phyloP scores from a whole-genome alignment of 805 yeast species.

The Saccharomycopsis sp. region DNA sequence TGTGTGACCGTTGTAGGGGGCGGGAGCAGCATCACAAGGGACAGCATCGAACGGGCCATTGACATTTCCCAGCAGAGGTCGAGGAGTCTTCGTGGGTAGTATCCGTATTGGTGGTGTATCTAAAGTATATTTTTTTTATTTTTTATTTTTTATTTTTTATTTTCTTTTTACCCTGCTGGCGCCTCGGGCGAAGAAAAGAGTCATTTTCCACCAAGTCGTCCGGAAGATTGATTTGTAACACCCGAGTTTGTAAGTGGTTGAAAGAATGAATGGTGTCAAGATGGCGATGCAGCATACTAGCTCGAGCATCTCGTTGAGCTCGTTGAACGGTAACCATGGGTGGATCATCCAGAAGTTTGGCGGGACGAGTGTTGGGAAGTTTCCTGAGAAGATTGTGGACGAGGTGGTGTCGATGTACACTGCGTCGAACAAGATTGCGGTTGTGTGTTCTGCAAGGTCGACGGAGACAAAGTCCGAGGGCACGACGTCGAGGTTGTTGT shows the following conservation, averaged over 20 bases:
- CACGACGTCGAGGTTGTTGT: slow-evolving; percentile 77
- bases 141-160: no score
- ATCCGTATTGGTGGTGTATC: no score
- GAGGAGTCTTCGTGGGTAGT: no score
- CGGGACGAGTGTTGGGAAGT: slow-evolving; percentile 95
- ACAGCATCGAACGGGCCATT: slow-evolving; percentile 38
- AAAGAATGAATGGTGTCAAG: no score
- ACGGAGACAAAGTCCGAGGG: slow-evolving; percentile 89
- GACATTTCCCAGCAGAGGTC: no score
- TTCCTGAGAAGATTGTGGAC: slow-evolving; percentile 75
- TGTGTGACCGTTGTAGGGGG: slow-evolving; percentile 44
- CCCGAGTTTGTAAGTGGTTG: no score
- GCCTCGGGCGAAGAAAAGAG: no score
- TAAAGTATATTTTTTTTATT: no score
- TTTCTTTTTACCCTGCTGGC: no score
- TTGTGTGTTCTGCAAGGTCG: slow-evolving; percentile 93
- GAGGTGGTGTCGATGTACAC: slow-evolving; percentile 65
- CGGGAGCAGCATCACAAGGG: slow-evolving; percentile 37
- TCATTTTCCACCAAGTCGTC: no score
- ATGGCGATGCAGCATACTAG: slow-evolving; percentile 4
- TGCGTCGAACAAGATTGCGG: slow-evolving; percentile 62
- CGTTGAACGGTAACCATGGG: slow-evolving; percentile 25
- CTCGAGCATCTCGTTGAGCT: slow-evolving; percentile 10
- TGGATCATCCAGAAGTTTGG: slow-evolving; percentile 94
- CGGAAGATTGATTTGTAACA: no score